Conservation (phyloP, 2,329 filamentous ascomycete species). For the Leptographium procerum region DNA sequence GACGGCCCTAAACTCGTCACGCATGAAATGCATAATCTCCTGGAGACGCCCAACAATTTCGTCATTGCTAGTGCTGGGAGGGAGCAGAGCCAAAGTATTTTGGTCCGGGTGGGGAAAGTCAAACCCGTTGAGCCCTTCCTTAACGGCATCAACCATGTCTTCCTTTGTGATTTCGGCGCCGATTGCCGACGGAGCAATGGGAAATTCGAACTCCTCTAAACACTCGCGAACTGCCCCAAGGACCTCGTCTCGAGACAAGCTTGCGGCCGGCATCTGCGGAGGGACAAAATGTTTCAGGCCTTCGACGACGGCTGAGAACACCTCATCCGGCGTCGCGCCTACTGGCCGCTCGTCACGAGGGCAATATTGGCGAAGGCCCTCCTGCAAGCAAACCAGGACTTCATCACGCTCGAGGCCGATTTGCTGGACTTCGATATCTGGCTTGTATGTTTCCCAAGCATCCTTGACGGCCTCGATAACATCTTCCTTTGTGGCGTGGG, state of each 20-base stretch:
- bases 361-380: slow-evolving; percentile 71
- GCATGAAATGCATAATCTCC: slow-evolving; percentile 53
- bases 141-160: slow-evolving; percentile 53
- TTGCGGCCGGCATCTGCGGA: slow-evolving; percentile 53
- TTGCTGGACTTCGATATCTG: slow-evolving; percentile 82
- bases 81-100: slow-evolving; percentile 16
- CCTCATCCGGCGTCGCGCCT: slow-evolving; percentile 68
- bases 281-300: slow-evolving; percentile 72
- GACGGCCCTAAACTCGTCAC: slow-evolving; percentile 45
- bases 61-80: slow-evolving; percentile 21
- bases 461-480: slow-evolving; percentile 79
- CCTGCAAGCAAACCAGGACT: slow-evolving; percentile 72
- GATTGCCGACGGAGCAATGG: slow-evolving; percentile 44
- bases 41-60: slow-evolving; percentile 45
- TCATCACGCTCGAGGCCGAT: slow-evolving; percentile 86
- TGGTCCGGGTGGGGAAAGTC: slow-evolving; percentile 27
- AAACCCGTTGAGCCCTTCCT: slow-evolving; percentile 42
- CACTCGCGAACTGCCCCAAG: slow-evolving; percentile 76
- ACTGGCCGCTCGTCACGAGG: slow-evolving; percentile 39
- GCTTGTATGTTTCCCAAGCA: slow-evolving; percentile 89
- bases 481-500: slow-evolving; percentile 61
- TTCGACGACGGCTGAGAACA: slow-evolving; percentile 75
- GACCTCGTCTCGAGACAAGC: slow-evolving; percentile 69
- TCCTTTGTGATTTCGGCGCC: slow-evolving; percentile 45
- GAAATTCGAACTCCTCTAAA: slow-evolving; percentile 73